Conservation (phyloP, 1,139 yeast species). For the Petasospora fabianii region DNA sequence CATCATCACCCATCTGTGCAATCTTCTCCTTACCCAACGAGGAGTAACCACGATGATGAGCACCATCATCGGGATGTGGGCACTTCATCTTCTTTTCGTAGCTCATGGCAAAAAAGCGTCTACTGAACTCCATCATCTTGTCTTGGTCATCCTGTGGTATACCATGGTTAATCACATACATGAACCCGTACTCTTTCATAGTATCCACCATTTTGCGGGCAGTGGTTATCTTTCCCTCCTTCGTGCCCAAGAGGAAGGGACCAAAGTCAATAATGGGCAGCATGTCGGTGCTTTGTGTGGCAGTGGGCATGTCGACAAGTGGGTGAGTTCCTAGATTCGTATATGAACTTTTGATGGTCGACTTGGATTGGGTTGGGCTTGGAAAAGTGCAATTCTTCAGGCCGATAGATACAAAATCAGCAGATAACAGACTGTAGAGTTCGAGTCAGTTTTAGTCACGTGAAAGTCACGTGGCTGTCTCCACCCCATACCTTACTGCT, state of each 20-base stretch:
- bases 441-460: too few relatives aligned
- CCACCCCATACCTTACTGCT: too few relatives aligned
- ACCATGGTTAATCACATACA: constrained; percentile 29
- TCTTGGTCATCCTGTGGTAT: constrained; percentile 22
- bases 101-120: constrained; percentile 21
- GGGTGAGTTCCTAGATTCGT: too few relatives aligned
- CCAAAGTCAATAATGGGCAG: constrained; percentile 26
- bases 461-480: too few relatives aligned
- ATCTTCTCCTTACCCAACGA: constrained; percentile 29
- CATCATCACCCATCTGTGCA: constrained; percentile 31
- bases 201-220: constrained; percentile 25
- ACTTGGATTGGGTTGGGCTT: too few relatives aligned
- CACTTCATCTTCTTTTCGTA: constrained; percentile 24
- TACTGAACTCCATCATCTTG: constrained; percentile 27
- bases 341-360: too few relatives aligned
- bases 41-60: constrained; percentile 24
- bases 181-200: constrained; percentile 28
- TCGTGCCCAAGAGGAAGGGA: constrained; percentile 24
- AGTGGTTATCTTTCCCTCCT: constrained; percentile 13
- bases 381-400: too few relatives aligned
- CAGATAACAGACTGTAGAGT: too few relatives aligned
- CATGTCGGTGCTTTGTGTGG: too few relatives aligned
- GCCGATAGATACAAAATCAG: too few relatives aligned
- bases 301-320: too few relatives aligned
- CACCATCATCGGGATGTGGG: constrained; percentile 27